Evolutionary conservation across 805 yeast genomes (phyloP).

Genomic region (Kregervanrija pseudodelftensis): DNA sequence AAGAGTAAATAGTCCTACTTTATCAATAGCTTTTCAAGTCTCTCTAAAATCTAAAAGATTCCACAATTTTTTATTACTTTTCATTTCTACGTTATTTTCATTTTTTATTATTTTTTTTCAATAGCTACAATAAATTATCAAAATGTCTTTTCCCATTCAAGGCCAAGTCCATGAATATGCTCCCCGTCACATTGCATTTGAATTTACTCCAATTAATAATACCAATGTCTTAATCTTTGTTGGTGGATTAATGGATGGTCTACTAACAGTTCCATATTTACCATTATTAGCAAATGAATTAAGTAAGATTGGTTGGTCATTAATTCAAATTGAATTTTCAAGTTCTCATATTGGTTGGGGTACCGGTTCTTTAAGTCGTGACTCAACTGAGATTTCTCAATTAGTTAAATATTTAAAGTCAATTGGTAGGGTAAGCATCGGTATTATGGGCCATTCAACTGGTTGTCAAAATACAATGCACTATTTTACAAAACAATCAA

Average conservation of each 20-base stretch:
- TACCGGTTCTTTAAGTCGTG: slow-evolving; percentile 51
- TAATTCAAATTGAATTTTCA: slow-evolving; percentile 49
- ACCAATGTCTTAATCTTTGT: slow-evolving; percentile 57
- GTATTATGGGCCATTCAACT: slow-evolving; percentile 78
- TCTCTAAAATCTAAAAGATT: too few relatives aligned
- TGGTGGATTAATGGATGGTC: slow-evolving; percentile 69
- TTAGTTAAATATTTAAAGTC: slow-evolving; percentile 51
- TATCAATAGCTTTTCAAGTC: too few relatives aligned
- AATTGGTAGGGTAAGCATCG: slow-evolving; percentile 36
- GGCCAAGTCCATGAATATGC: slow-evolving; percentile 45
- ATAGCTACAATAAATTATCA: not conserved
- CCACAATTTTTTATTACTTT: too few relatives aligned
- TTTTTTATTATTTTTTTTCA: too few relatives aligned
- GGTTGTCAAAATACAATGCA: slow-evolving; percentile 76
- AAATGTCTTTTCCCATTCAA: slow-evolving; percentile 11
- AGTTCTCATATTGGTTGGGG: slow-evolving; percentile 75
- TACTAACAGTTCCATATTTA: slow-evolving; percentile 65
- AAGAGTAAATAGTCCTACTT: too few relatives aligned
- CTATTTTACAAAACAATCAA: slow-evolving; percentile 38
- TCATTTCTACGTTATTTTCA: too few relatives aligned
- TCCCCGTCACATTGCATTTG: slow-evolving; percentile 45
- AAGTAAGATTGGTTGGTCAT: slow-evolving; percentile 43
- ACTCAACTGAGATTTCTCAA: slow-evolving; percentile 46
- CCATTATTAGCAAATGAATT: slow-evolving; percentile 37
- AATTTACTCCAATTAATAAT: slow-evolving; percentile 30